Evolutionary conservation across 768 basidiomycete genomes (phyloP).

Genomic region (Collybia mongolica): DNA sequence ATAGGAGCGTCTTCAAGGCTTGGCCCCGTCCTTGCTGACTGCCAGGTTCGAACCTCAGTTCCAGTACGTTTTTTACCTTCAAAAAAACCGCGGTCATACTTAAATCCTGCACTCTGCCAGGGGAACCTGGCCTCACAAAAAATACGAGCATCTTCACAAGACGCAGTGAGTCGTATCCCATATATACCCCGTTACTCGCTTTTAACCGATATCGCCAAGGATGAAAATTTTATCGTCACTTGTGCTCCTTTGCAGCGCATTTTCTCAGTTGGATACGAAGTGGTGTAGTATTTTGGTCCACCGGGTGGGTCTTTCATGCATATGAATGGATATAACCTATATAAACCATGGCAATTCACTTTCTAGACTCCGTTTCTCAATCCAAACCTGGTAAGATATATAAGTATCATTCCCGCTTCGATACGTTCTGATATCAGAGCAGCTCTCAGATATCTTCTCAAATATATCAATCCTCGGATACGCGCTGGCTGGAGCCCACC

Average conservation of each 20-base stretch:
- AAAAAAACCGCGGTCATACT: not conserved
- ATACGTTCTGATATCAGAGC: not conserved
- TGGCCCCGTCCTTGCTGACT: conserved; percentile 35
- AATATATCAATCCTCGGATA: conserved; percentile 37
- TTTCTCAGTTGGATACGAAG: conserved; percentile 36
- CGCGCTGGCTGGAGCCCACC: conserved; percentile 31
- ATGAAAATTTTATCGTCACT: conserved; percentile 30
- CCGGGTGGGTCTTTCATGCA: conserved; percentile 28
- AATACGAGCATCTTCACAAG: conserved; percentile 30
- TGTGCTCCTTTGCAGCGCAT: conserved; percentile 35
- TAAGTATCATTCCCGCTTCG: not conserved
- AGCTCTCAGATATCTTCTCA: conserved; percentile 46
- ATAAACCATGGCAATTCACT: not conserved
- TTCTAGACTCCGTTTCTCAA: conserved; percentile 43
- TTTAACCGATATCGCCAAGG: conserved; percentile 11
- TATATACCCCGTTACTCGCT: not conserved
- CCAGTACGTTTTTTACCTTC: conserved; percentile 26
- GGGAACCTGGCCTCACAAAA: conserved; percentile 39
- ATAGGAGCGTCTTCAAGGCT: conserved; percentile 35
- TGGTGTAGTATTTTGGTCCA: conserved; percentile 46
- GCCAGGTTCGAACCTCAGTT: conserved; percentile 42
- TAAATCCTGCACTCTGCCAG: conserved; percentile 16
- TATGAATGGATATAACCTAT: too few relatives aligned
- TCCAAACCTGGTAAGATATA: conserved; percentile 36
- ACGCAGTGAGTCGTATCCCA: conserved; percentile 25